Base-by-base conservation (phyloP, 176 grass and related monocot species). In the Metroxylon sagu region DNA sequence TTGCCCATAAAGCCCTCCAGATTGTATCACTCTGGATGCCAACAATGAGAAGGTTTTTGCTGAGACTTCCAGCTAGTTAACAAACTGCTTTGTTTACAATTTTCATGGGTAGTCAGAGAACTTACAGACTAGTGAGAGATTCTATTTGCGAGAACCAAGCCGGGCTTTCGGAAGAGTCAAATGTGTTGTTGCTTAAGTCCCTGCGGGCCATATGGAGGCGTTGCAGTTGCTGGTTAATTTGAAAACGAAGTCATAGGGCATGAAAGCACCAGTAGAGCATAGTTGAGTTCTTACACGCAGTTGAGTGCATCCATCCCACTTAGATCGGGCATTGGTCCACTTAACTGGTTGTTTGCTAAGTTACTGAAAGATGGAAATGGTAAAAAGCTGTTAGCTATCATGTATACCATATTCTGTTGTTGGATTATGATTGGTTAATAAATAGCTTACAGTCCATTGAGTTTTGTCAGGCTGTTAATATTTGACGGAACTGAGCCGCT, bases 121-220 rank as follows among this genome's bases (percentile, higher is more conserved):
- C 89, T 82, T 76, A 95, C 89, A 95, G 26, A 74, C 65, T 72
- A 56, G 76, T 85, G 56, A 95, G 89, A 74, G 50, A 54, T 61
- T 73, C 59, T 56, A 98, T 29, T 55, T 39, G 67, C 73, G 79
- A 79, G 54, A 89, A 98, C 93, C 93, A 98, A 39, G 56, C 60
- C 19, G 93, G 87, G 60, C 64, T 89, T 6, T 74, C 70, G 26
- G 93, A 83, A 59, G 66, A 70, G 68, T 83, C 84, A 61, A 98
- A 98, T 28, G 81, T 68, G 69, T 98, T 98, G 70, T 98, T 92
- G 71, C 93, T 98, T 79, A 98, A 71, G 69, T 98, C 87, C 16
- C 93, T 98, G 73, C 17, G 19, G 65, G 69, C 50, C 60, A 27
- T 21, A 56, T 50, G 19, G 26, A 56, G 6, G 62, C 5, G 21